Base-by-base conservation (phyloP, 2,329 filamentous ascomycete genomes). In the Pestalotiopsis sp. region DNA sequence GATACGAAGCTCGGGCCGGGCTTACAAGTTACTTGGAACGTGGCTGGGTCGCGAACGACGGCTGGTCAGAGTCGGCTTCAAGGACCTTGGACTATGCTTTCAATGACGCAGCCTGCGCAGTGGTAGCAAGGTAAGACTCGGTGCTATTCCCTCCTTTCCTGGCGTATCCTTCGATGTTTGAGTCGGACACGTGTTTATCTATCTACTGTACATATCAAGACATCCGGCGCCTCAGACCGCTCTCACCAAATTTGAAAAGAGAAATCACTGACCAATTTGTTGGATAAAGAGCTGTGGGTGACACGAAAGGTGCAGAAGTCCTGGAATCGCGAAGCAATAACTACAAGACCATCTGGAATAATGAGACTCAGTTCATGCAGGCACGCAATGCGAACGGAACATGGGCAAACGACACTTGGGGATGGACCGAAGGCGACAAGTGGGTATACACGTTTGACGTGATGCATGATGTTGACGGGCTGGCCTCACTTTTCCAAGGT, bases 401-500 rank as follows among this genome's bases (percentile, higher is more conserved):
- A 0, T 85, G 82, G 79, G 82, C 82, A 0, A 77, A 80, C 49
- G 74, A 75, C 2, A 78, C 79, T 2, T 83, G 81, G 77, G 83
- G 83, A 39, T 85, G 83, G 83, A 83, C 83, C 0, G 83, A 85
- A 72, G 83, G 83, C 14, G 82, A 85, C 70, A 79, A 83, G 62
- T 85, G 83, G 83, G 81, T 83, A n/a, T 86, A 85, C 71, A 84
- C 82, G 0, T 84, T 86, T 71, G 80, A 83, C 61, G 83, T 85
- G 11, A 79, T 83, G 76, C 84, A 85, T 71, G 83, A 85, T 69
- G 73, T 81, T 0, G 72, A 76, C 12, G 83, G 82, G 1, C 74
- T 85, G 1, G 81, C 82, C 4, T 67, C 64, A 1, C 73, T 85
- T n/a, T 81, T 85, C 65, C 75, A 77, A 38, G 76, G 77, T 12